These are phyloP conservation scores for Calocybe gangraenosa DNA, from an alignment of 768 basidiomycete genomes.

Conservation along the genomic window DNA sequence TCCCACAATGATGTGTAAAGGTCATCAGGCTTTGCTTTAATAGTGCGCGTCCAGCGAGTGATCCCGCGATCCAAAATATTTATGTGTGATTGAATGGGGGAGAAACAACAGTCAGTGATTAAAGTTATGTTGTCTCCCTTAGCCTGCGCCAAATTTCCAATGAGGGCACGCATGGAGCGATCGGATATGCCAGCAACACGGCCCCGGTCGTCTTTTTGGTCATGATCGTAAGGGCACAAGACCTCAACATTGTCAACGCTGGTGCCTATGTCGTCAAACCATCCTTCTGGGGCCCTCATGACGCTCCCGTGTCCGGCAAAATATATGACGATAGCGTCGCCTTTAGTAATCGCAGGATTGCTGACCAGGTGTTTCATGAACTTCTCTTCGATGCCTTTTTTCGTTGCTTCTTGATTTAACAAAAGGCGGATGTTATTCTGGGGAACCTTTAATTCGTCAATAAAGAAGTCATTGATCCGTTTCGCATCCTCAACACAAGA, in stretches of 20 bases:
- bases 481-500: constrained; percentile 64
- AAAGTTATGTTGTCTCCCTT: constrained; percentile 72
- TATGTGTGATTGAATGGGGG: constrained; percentile 32
- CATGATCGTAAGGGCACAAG: constrained; percentile 65
- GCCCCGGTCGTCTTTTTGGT: constrained; percentile 41
- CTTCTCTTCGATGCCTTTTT: constrained; percentile 53
- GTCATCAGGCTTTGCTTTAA: constrained; percentile 51
- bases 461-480: constrained; percentile 53
- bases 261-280: constrained; percentile 32
- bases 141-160: constrained; percentile 46
- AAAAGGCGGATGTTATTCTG: constrained; percentile 53
- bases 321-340: constrained; percentile 64
- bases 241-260: constrained; percentile 42
- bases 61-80: constrained; percentile 41
- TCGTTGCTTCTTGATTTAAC: constrained; percentile 56
- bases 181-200: constrained; percentile 63
- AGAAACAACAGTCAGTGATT: constrained; percentile 64
- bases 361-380: constrained; percentile 62
- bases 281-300: constrained; percentile 51
- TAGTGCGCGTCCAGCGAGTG: constrained; percentile 58
- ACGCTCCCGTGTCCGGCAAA: constrained; percentile 73
- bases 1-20: constrained; percentile 55
- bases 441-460: constrained; percentile 53
- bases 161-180: constrained; percentile 58
- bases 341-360: constrained; percentile 53